Conservation (phyloP, 2,329 filamentous ascomycete species). For the Beauveria sp. region DNA sequence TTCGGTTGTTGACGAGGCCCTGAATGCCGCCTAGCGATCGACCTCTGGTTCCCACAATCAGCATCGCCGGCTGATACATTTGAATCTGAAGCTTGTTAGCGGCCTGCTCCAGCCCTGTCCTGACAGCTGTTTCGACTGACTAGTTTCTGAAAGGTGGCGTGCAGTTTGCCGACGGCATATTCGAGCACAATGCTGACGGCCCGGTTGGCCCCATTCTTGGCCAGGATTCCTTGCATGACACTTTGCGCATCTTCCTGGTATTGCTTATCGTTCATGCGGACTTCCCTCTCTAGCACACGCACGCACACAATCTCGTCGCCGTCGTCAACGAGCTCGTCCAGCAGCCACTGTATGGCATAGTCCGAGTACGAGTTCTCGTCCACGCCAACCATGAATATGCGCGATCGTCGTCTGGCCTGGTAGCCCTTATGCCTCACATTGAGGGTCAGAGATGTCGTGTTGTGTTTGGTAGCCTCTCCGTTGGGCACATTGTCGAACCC, state of each 20-base stretch:
- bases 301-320: conserved; percentile 91
- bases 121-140: conserved; percentile 39
- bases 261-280: conserved; percentile 58
- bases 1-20: conserved; percentile 66
- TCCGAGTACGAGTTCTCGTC: conserved; percentile 90
- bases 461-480: conserved; percentile 51
- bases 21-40: conserved; percentile 80
- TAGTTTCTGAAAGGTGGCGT: conserved; percentile 84
- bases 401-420: conserved; percentile 68
- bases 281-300: conserved; percentile 77
- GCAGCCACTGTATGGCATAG: conserved; percentile 84
- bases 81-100: conserved; percentile 55
- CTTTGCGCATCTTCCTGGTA: conserved; percentile 71
- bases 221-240: conserved; percentile 68
- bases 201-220: conserved; percentile 70
- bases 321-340: conserved; percentile 87
- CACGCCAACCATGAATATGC: conserved; percentile 84
- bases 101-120: neutral
- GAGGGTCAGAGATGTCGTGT: conserved; percentile 65
- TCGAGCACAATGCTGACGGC: conserved; percentile 82
- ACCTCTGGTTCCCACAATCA: conserved; percentile 83
- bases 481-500: conserved; percentile 53
- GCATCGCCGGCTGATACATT: conserved; percentile 83
- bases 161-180: conserved; percentile 81
- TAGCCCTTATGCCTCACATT: conserved; percentile 84